Evolutionary conservation across 768 basidiomycete species (phyloP).

Genomic region (Paxillus ammoniavirescens): DNA sequence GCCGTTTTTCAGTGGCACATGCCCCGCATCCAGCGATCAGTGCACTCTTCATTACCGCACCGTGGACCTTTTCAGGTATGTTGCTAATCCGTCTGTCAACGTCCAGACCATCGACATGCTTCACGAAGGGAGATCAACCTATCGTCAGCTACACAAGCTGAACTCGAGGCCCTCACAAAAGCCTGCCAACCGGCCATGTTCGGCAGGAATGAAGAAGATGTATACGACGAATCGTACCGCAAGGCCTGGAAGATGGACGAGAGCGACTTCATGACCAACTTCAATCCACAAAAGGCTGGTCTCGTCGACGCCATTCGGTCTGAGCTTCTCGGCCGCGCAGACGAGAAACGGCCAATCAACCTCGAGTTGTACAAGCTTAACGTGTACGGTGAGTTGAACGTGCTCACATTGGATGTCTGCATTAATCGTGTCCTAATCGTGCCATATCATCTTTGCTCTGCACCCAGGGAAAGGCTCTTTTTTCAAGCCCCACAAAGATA

Average conservation of each 20-base stretch:
- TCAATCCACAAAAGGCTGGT: conserved; percentile 26
- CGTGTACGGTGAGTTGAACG: conserved; percentile 14
- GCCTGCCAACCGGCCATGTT: not conserved
- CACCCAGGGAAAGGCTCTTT: conserved; percentile 39
- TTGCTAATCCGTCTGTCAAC: no score
- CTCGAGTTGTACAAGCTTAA: conserved; percentile 44
- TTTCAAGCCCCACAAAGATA: conserved; percentile 33
- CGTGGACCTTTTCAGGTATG: no score
- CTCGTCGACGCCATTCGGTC: conserved; percentile 26
- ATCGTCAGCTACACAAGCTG: no score
- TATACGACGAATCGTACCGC: not conserved
- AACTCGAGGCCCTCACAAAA: not conserved
- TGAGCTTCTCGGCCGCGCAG: conserved; percentile 19
- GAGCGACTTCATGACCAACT: conserved; percentile 30
- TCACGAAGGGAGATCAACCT: no score
- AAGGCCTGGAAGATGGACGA: conserved; percentile 45
- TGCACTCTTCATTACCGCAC: not conserved
- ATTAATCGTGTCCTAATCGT: not conserved
- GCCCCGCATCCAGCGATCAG: not conserved
- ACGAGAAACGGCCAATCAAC: conserved; percentile 16
- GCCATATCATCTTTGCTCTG: not conserved
- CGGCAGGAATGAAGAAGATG: not conserved
- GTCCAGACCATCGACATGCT: no score
- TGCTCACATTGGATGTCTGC: not conserved
- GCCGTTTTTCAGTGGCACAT: conserved; percentile 1